Conservation (phyloP, 2,329 filamentous ascomycete genomes). For the Cytospora piceae region DNA sequence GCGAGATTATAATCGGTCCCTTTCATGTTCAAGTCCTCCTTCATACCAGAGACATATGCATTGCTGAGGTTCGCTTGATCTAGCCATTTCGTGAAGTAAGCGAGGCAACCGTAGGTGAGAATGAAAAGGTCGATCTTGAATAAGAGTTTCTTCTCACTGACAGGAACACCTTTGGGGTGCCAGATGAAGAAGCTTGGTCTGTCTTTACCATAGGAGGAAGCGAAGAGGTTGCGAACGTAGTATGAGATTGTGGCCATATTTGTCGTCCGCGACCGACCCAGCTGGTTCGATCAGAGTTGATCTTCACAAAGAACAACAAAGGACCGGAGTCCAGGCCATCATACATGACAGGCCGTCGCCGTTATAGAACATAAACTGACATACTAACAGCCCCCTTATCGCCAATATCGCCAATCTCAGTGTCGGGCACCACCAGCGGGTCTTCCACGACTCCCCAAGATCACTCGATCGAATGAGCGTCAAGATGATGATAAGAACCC, state of each 20-base stretch:
- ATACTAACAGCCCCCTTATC: not conserved
- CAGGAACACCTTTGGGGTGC: constrained; percentile 34
- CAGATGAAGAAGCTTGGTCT: constrained; percentile 36
- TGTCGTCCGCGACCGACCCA: not conserved
- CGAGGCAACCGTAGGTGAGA: constrained; percentile 36
- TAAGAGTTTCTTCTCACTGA: constrained; percentile 36
- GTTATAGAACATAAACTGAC: not conserved
- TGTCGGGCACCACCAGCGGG: not conserved
- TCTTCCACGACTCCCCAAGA: not conserved
- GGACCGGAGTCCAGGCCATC: too few species aligned
- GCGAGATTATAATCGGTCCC: constrained; percentile 33
- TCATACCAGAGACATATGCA: constrained; percentile 53
- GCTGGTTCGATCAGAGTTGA: not conserved
- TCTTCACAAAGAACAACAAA: not conserved
- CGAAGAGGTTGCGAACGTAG: constrained; percentile 35
- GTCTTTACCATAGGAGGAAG: constrained; percentile 37
- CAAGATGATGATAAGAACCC: not conserved
- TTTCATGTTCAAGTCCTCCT: constrained; percentile 45
- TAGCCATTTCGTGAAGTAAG: constrained; percentile 38
- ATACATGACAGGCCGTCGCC: not conserved
- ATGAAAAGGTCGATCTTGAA: constrained; percentile 40
- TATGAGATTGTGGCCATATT: constrained; percentile 27
- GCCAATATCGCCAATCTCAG: not conserved
- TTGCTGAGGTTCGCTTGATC: constrained; percentile 42
- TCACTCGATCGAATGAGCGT: not conserved